These are phyloP conservation scores for Pseudopyricularia javanii DNA, from an alignment of 2,329 filamentous ascomycete species.

Conservation along the genomic window DNA sequence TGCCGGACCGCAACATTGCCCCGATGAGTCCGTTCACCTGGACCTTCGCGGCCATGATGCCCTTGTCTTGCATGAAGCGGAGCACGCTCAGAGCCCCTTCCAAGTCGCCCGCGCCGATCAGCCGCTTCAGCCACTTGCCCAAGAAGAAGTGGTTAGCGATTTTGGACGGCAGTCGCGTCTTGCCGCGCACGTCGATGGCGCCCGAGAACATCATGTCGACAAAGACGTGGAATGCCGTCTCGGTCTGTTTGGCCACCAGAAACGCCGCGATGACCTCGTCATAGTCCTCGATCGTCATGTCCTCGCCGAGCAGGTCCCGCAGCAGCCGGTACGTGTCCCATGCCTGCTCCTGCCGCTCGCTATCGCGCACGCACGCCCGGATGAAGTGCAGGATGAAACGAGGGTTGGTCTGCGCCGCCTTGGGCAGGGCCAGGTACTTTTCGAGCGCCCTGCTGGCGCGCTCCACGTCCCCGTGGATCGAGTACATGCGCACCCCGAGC, in stretches of 20 bases:
- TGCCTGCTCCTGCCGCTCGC: slow-evolving; percentile 37
- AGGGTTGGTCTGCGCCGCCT: slow-evolving; percentile 27
- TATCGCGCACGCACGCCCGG: slow-evolving; percentile 38
- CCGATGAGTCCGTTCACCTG: slow-evolving; percentile 76
- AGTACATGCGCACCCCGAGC: slow-evolving; percentile 54
- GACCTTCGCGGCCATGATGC: slow-evolving; percentile 55
- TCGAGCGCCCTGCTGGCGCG: slow-evolving; percentile 44
- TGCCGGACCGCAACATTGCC: slow-evolving; percentile 59
- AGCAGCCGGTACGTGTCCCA: slow-evolving; percentile 58
- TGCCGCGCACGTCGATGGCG: slow-evolving; percentile 32
- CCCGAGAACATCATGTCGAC: slow-evolving; percentile 77
- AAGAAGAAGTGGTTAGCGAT: slow-evolving; percentile 69
- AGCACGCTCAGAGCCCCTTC: slow-evolving; percentile 62
- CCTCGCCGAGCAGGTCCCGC: slow-evolving; percentile 42
- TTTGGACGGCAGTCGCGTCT: slow-evolving; percentile 28
- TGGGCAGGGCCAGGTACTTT: slow-evolving; percentile 15
- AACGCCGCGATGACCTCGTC: slow-evolving; percentile 63
- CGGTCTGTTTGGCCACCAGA: slow-evolving; percentile 49
- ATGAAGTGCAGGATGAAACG: slow-evolving; percentile 59
- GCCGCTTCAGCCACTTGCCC: slow-evolving; percentile 76
- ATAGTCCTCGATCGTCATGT: slow-evolving; percentile 62
- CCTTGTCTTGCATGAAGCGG: slow-evolving; percentile 60
- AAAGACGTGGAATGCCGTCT: slow-evolving; percentile 64
- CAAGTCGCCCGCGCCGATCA: slow-evolving; percentile 61
- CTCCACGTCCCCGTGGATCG: slow-evolving; percentile 41